Evolutionary conservation across 495 filamentous ascomycete genomes (phyloP), one percentile per base, ranked within the genome.

Genomic region (Paragyromitra xinjiangensis): DNA sequence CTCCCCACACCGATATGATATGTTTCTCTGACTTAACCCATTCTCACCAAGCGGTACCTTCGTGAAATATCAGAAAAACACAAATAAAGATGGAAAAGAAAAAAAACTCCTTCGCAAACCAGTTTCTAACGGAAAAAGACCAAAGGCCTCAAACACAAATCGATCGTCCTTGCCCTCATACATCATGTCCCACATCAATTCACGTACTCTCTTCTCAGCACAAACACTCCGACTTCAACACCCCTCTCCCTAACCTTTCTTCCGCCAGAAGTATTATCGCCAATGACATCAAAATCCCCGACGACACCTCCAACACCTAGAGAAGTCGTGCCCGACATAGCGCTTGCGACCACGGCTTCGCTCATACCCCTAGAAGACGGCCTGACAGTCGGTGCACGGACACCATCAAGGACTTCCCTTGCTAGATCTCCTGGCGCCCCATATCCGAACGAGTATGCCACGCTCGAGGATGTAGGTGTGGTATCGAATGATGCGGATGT

Each of bases 221-320:
- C 87, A 67, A 90, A 91, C 44, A 91, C 85, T 3, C 90, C 90
- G 48, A 91, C 84, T 76, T 91, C 90, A 42, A 91, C 84, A 0
- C 86, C 88, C 55, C 87, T 86, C 50, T 79, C 70, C 65, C 84
- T 86, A 44, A 85, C 83, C 26, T 78, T 84, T 66, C 84, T 84
- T 42, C 85, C 85, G 39, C 83, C 83, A 69, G 87, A 88, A 11
- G 83, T 83, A 51, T 86, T 83, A 44, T 64, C 71, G 53, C 51
- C 70, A 22, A 81, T 79, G 4, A 81, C 81, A 64, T 73, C 81
- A 42, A 83, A 80, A 11, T 83, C 83, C 9, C 85, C 81, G 1
- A 85, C 82, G 74, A 84, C 83, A 6, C 84, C 76, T 16, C 80
- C 78, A 82, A 83, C 80, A 84, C 85, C 70, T 4, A 79, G 56